Percentiles rank a stretch among this genome's conserved stretches.
Conservation (phyloP, 257 asterid genomes). For the Eustoma russellianum region DNA sequence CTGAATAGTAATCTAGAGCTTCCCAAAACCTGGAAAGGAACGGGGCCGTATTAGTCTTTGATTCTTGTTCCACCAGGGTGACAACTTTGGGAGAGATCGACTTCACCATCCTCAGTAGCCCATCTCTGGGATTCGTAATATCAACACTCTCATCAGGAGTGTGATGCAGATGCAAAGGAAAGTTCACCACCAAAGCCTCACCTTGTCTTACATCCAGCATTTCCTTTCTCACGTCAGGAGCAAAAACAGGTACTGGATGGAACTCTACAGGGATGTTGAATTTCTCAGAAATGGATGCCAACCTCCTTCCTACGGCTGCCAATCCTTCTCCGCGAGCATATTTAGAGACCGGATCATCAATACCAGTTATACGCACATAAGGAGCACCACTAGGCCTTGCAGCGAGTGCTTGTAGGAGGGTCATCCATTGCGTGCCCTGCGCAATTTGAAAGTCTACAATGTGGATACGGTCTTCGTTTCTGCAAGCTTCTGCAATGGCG, state of each 20-base stretch:
- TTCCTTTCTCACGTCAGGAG: constrained; percentile 48
- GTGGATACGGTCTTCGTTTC: constrained; percentile 70
- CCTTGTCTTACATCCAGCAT: constrained; percentile 70
- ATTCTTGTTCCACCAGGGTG: constrained; percentile 86
- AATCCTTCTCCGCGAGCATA: constrained; percentile 80
- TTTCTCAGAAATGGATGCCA: constrained; percentile 56
- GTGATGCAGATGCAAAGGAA: constrained; percentile 86
- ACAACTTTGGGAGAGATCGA: constrained; percentile 67
- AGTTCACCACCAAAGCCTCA: constrained; percentile 78
- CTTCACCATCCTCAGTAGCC: constrained; percentile 63
- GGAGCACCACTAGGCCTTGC: constrained; percentile 89
- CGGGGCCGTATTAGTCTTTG: constrained; percentile 81
- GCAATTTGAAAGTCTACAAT: constrained; percentile 86
- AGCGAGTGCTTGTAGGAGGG: constrained; percentile 85
- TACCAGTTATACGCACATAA: constrained; percentile 82
- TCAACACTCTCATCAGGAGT: constrained; percentile 92
- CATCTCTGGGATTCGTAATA: constrained; percentile 75
- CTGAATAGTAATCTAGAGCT: constrained; percentile 63
- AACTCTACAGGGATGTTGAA: constrained; percentile 71
- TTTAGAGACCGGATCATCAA: constrained; percentile 75
- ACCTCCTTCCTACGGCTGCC: constrained; percentile 34
- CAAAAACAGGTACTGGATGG: constrained; percentile 67
- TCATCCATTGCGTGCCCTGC: constrained; percentile 91
- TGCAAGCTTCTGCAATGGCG: constrained; percentile 86
- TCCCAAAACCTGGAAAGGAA: constrained; percentile 62